These are phyloP conservation scores for Boletellus ananas DNA, from an alignment of 768 basidiomycete species.

Conservation along the genomic window DNA sequence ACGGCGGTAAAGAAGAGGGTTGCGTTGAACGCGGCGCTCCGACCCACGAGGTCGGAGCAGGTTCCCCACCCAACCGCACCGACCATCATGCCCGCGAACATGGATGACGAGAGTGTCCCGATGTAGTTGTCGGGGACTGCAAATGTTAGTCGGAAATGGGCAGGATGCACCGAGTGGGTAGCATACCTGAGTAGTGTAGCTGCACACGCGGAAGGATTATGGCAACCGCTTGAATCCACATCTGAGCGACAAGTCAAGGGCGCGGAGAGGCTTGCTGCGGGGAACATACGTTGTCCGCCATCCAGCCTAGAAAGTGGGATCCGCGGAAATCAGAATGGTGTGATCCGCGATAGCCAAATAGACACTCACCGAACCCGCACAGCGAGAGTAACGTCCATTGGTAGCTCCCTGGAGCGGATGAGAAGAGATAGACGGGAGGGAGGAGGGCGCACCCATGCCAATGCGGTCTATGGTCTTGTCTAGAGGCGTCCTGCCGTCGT, in stretches of 20 bases:
- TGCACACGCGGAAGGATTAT: constrained; percentile 97
- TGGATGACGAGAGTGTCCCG: constrained; percentile 79
- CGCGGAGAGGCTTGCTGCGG: not conserved
- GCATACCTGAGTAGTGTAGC: constrained; percentile 73
- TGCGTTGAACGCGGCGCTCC: constrained; percentile 86
- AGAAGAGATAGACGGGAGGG: not conserved
- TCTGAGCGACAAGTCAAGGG: constrained; percentile 47
- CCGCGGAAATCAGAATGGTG: not conserved
- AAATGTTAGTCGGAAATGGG: constrained; percentile 17
- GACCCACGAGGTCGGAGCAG: constrained; percentile 87
- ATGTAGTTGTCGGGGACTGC: constrained; percentile 73
- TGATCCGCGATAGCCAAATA: not conserved
- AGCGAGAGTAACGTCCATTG: constrained; percentile 80
- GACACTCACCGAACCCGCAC: constrained; percentile 87
- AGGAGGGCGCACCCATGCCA: constrained; percentile 63
- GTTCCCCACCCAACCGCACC: constrained; percentile 91
- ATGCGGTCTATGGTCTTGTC: constrained; percentile 89
- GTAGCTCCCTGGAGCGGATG: constrained; percentile 50
- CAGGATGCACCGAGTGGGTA: constrained; percentile 1
- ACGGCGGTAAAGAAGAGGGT: constrained; percentile 88
- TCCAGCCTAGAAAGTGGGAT: constrained; percentile 59
- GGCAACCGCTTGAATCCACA: constrained; percentile 91
- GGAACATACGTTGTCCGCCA: constrained; percentile 80
- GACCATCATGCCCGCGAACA: constrained; percentile 98
- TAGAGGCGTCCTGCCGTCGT: constrained; percentile 54